Conservation (phyloP, 2,329 filamentous ascomycete genomes). For the Calonectria pseudoturangicola region DNA sequence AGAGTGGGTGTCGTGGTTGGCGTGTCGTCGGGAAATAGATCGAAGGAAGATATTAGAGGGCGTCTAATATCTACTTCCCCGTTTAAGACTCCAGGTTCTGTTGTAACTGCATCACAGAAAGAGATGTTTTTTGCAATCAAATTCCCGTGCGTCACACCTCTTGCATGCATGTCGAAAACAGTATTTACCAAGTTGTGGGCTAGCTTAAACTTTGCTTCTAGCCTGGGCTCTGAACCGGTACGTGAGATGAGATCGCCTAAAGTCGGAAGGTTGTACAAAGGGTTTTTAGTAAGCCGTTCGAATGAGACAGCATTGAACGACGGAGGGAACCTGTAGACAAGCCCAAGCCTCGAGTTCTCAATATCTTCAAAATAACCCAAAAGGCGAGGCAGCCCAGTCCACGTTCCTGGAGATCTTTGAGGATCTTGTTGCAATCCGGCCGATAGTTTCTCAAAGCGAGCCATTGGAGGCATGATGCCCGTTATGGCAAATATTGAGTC, state of each 20-base stretch:
- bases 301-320: constrained; percentile 76
- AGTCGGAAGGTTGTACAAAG: constrained; percentile 71
- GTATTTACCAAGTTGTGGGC: constrained; percentile 83
- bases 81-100: constrained; percentile 63
- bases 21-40: constrained; percentile 74
- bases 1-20: constrained; percentile 51
- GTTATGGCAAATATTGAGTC: constrained; percentile 77
- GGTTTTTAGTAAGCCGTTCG: constrained; percentile 69
- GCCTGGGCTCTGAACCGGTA: constrained; percentile 75
- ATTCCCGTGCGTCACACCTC: constrained; percentile 82
- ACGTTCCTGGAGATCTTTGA: constrained; percentile 71
- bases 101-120: constrained; percentile 72
- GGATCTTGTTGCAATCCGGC: constrained; percentile 74
- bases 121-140: constrained; percentile 80
- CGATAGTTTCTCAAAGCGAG: constrained; percentile 78
- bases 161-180: constrained; percentile 82
- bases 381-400: constrained; percentile 77
- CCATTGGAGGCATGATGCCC: constrained; percentile 78
- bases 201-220: constrained; percentile 86
- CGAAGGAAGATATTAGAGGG: constrained; percentile 83
- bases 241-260: constrained; percentile 72
- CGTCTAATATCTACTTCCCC: constrained; percentile 77
- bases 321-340: constrained; percentile 84
- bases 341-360: constrained; percentile 80
- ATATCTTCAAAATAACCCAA: constrained; percentile 86